These are phyloP conservation scores for Colletotrichum destructivum DNA, from an alignment of 2,329 filamentous ascomycete genomes.

Conservation along the genomic window DNA sequence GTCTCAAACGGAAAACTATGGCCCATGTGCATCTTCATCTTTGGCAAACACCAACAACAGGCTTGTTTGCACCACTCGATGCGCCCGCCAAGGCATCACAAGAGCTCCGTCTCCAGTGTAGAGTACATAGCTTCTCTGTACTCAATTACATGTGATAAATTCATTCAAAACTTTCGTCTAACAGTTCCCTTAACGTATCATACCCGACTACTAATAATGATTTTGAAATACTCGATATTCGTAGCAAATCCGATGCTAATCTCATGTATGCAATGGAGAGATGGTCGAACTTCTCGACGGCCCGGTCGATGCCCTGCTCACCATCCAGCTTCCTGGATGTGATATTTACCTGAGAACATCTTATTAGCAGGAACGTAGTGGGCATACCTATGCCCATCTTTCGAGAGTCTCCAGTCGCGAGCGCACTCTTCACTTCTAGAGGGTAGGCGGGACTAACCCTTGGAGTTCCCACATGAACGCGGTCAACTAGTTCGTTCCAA, in stretches of 20 bases:
- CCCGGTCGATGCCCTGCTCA: slow-evolving; percentile 69
- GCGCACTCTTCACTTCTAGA: slow-evolving; percentile 58
- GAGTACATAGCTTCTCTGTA: too few species aligned
- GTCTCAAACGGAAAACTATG: slow-evolving; percentile 78
- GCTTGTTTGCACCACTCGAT: too few species aligned
- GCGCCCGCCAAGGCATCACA: too few species aligned
- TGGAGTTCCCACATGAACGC: slow-evolving; percentile 49
- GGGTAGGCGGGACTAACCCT: slow-evolving; percentile 50
- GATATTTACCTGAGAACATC: slow-evolving; percentile 79
- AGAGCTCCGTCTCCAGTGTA: too few species aligned
- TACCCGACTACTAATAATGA: slow-evolving; percentile 67
- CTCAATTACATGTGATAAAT: too few species aligned
- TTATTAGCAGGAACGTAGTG: slow-evolving; percentile 76
- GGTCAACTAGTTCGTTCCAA: neutral
- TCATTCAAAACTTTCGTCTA: slow-evolving; percentile 67
- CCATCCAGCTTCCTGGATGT: slow-evolving; percentile 79
- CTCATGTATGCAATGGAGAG: slow-evolving; percentile 69
- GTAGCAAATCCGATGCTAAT: slow-evolving; percentile 73
- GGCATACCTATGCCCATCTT: slow-evolving; percentile 74
- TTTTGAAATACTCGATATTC: slow-evolving; percentile 73
- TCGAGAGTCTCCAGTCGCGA: slow-evolving; percentile 65
- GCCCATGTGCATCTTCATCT: slow-evolving; percentile 61
- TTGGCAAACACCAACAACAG: too few species aligned
- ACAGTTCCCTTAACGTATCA: too few species aligned
- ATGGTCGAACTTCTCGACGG: slow-evolving; percentile 75